phyloP scores from a whole-genome alignment of 345 rosid species.

The Sisymbrium irio region DNA sequence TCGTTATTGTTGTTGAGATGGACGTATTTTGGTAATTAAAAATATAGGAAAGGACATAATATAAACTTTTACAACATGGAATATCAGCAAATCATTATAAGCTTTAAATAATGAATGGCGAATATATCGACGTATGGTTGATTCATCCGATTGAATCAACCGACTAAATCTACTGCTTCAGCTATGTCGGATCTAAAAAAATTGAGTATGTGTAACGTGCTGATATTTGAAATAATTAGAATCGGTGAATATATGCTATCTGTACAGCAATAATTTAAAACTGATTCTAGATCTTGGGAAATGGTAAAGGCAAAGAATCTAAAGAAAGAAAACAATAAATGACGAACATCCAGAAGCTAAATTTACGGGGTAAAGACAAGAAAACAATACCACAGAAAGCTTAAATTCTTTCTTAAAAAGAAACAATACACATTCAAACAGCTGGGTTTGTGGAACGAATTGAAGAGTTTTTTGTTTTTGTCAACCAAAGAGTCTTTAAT shows the following conservation, averaged over 20 bases:
- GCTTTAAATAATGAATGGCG: not conserved
- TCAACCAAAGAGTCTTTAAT: constrained; percentile 8
- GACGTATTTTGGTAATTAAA: not conserved
- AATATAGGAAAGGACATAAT: not conserved
- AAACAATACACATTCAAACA: constrained; percentile 3
- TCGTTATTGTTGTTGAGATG: not conserved
- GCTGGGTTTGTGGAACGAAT: not conserved
- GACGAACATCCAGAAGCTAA: not conserved
- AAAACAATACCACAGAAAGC: not conserved
- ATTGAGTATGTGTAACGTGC: not conserved
- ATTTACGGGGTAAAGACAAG: constrained; percentile 10
- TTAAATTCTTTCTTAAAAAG: constrained; percentile 12
- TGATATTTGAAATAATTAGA: not conserved
- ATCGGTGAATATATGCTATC: not conserved
- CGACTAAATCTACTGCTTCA: constrained; percentile 6
- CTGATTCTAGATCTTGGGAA: not conserved
- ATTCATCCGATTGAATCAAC: constrained; percentile 2
- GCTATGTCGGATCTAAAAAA: not conserved
- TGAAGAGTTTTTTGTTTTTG: not conserved
- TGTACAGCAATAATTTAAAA: not conserved
- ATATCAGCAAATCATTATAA: not conserved
- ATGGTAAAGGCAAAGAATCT: not conserved
- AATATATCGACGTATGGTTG: constrained; percentile 17
- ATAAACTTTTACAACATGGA: not conserved
- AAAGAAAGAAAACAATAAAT: not conserved